phyloP scores from a whole-genome alignment of 2,329 filamentous ascomycete species.

The Scedosporium apiospermum region DNA sequence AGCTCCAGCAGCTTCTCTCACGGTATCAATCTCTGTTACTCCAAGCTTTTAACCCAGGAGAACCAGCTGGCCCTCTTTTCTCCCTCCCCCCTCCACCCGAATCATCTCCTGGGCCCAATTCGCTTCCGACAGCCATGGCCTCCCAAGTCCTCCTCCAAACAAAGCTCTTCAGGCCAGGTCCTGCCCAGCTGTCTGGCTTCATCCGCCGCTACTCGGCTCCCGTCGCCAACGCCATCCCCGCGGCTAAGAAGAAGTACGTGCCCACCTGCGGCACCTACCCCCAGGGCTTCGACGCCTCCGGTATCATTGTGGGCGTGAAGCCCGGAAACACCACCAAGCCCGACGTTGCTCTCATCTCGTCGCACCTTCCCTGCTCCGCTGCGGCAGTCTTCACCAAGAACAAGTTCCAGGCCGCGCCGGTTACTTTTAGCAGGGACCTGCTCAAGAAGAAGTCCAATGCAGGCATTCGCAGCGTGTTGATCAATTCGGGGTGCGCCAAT shows the following conservation, averaged over 20 bases:
- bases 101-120: neutral
- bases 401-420: slow-evolving; percentile 93
- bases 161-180: neutral
- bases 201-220: slow-evolving; percentile 10
- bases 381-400: slow-evolving; percentile 97
- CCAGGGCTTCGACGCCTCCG: slow-evolving; percentile 78
- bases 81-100: neutral
- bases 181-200: slow-evolving; percentile 4
- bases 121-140: neutral
- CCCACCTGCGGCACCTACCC: slow-evolving; percentile 80
- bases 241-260: slow-evolving; percentile 82
- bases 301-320: slow-evolving; percentile 88
- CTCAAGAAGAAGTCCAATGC: slow-evolving; percentile 56
- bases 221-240: slow-evolving; percentile 42
- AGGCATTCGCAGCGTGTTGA: slow-evolving; percentile 70
- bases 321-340: slow-evolving; percentile 83
- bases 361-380: slow-evolving; percentile 74
- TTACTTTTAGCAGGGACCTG: slow-evolving; percentile 71
- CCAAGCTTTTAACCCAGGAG: neutral
- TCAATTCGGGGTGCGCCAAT: slow-evolving; percentile 96
- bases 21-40: too few relatives aligned
- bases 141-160: neutral
- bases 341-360: slow-evolving; percentile 81
- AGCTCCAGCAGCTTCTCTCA: too few relatives aligned
- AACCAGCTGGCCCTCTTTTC: neutral